phyloP scores from a whole-genome alignment of 2,329 filamentous ascomycete genomes.

The Apiospora malaysiana region DNA sequence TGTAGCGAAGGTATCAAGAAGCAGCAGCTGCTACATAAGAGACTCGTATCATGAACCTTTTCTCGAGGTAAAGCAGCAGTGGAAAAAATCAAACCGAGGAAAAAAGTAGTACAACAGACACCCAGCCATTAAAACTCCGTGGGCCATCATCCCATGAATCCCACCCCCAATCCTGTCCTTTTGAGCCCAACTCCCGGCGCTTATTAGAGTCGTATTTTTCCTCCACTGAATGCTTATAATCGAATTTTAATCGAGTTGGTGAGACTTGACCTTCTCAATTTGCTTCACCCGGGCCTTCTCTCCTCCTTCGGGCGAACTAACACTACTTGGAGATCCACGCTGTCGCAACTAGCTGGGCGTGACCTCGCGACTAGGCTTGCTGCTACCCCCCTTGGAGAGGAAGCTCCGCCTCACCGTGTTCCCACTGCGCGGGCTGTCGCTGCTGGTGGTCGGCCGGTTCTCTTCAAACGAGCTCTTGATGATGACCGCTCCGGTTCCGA shows the following conservation, averaged over 20 bases:
- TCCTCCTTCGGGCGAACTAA: not conserved
- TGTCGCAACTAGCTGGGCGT: constrained; percentile 38
- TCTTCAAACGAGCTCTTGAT: constrained; percentile 77
- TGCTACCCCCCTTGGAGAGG: constrained; percentile 56
- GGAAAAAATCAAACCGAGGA: not conserved
- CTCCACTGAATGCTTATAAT: too few species aligned
- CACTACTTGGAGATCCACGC: constrained; percentile 19
- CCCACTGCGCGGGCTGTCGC: constrained; percentile 50
- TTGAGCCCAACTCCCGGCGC: constrained; percentile 11
- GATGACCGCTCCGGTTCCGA: constrained; percentile 75
- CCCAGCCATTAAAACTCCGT: constrained; percentile 4
- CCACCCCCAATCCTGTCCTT: not conserved
- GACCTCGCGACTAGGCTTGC: constrained; percentile 50
- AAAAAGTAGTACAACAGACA: not conserved
- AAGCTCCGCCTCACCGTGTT: constrained; percentile 58
- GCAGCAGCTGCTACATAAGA: not conserved
- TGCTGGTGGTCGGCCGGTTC: constrained; percentile 26
- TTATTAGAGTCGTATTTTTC: not conserved
- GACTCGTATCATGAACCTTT: constrained; percentile 4
- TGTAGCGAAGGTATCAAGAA: constrained; percentile 4
- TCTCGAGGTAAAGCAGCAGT: not conserved
- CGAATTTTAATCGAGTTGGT: not conserved
- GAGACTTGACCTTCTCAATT: not conserved
- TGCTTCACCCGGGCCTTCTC: not conserved
- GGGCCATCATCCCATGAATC: not conserved